Evolutionary conservation across 164 flowering plant genomes (phyloP).

Genomic region (Kingdonia uniflora): DNA sequence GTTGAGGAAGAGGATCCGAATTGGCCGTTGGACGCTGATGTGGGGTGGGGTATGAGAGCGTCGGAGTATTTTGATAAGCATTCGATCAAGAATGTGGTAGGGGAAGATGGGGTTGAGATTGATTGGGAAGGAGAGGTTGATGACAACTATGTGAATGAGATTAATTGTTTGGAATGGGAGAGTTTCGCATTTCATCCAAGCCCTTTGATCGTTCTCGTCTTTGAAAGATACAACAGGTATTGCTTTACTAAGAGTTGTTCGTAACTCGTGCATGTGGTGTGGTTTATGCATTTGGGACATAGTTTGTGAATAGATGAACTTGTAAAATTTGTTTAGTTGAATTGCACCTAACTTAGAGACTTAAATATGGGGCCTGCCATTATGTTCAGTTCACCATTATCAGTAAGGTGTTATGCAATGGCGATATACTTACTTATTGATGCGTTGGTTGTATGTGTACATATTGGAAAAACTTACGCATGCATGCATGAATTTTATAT

Average conservation of each 20-base stretch:
- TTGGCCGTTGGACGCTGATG: conserved; percentile 93
- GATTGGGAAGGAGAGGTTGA: conserved; percentile 96
- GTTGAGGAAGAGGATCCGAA: conserved; percentile 62
- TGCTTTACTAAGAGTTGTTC: not conserved
- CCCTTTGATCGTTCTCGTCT: conserved; percentile 77
- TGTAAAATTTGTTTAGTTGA: no score
- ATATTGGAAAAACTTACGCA: no score
- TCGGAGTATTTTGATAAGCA: conserved; percentile 89
- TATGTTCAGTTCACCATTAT: no score
- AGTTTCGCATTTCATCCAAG: conserved; percentile 93
- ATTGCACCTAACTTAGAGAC: no score
- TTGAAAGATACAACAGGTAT: conserved; percentile 83
- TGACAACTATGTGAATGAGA: conserved; percentile 71
- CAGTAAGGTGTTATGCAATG: no score
- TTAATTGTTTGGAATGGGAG: conserved; percentile 95
- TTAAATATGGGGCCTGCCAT: no score
- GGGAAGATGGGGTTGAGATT: conserved; percentile 75
- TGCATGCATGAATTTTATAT: no score
- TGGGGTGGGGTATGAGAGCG: conserved; percentile 92
- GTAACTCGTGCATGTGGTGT: not conserved
- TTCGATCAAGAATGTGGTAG: conserved; percentile 67
- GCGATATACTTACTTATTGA: no score
- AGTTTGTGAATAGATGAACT: no score
- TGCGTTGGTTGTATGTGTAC: no score
- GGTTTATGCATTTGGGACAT: no score